Percentiles rank a stretch among this genome's conserved stretches.
These are phyloP conservation scores for Apiotrichum mycotoxinovorans DNA, from an alignment of 1,284 basidiomycete genomes.

Conservation along the genomic window DNA sequence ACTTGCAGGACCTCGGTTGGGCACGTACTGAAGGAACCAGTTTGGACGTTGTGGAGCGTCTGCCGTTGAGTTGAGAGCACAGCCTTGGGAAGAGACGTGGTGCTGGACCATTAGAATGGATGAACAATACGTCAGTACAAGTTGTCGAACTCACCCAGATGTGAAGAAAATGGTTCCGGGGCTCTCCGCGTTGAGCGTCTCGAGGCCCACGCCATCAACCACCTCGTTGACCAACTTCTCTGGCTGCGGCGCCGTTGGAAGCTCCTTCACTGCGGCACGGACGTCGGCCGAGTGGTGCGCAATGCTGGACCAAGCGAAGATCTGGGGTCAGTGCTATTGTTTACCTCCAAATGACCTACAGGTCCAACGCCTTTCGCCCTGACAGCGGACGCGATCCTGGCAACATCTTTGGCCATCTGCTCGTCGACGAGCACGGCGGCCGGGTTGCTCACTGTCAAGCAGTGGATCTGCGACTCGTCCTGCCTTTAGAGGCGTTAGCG, in stretches of 20 bases:
- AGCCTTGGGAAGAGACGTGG: slow-evolving; percentile 38
- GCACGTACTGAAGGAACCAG: slow-evolving; percentile 11
- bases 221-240: neutral
- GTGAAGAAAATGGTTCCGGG: slow-evolving; percentile 44
- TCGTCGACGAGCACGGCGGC: slow-evolving; percentile 35
- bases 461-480: slow-evolving; percentile 25
- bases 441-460: slow-evolving; percentile 28
- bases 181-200: slow-evolving; percentile 30
- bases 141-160: slow-evolving; percentile 3
- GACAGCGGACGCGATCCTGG: slow-evolving; percentile 3
- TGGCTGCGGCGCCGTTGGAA: neutral
- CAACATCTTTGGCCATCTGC: slow-evolving; percentile 26
- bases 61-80: slow-evolving; percentile 39
- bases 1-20: no score
- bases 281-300: neutral
- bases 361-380: neutral
- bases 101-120: slow-evolving; percentile 21
- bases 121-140: neutral
- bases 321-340: neutral
- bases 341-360: neutral
- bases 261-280: neutral
- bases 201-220: slow-evolving; percentile 13
- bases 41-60: slow-evolving; percentile 36
- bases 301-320: neutral
- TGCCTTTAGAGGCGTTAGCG: neutral